phyloP scores from a whole-genome alignment of 495 filamentous ascomycete species.

The Recurvomyces mirabilis region DNA sequence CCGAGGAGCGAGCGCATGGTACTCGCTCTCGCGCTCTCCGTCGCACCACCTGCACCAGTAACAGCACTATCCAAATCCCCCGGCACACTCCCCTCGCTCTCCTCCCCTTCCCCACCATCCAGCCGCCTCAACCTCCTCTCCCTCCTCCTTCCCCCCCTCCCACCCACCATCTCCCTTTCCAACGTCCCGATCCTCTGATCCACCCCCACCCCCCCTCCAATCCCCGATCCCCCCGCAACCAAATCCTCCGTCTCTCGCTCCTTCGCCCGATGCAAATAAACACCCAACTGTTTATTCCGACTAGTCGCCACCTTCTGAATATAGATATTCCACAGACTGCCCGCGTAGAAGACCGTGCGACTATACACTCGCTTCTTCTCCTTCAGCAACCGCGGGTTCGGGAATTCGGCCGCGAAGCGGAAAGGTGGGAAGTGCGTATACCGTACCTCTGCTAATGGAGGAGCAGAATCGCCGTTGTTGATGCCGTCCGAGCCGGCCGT shows the following conservation, averaged over 20 bases:
- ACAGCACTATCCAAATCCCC: slow-evolving; percentile 32
- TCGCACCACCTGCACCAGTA: not conserved
- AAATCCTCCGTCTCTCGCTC: slow-evolving; percentile 42
- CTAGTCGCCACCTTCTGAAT: slow-evolving; percentile 47
- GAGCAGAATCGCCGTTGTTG: slow-evolving; percentile 23
- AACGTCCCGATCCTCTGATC: slow-evolving; percentile 40
- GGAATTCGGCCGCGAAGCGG: slow-evolving; percentile 49
- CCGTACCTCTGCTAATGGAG: slow-evolving; percentile 31
- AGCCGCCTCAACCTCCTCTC: slow-evolving; percentile 16
- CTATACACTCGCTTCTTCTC: slow-evolving; percentile 52
- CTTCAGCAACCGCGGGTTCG: slow-evolving; percentile 42
- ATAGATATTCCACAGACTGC: slow-evolving; percentile 51
- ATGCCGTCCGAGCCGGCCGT: not conserved
- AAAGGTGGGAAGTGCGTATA: slow-evolving; percentile 50
- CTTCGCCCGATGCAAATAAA: slow-evolving; percentile 51
- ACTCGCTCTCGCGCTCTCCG: not conserved
- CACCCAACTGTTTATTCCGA: slow-evolving; percentile 46
- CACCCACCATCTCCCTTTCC: slow-evolving; percentile 38
- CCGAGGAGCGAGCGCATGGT: slow-evolving; percentile 16
- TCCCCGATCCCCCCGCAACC: slow-evolving; percentile 19
- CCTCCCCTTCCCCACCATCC: slow-evolving; percentile 12
- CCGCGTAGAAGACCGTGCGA: slow-evolving; percentile 52
- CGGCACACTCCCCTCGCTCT: slow-evolving; percentile 32
- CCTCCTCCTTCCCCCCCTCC: slow-evolving; percentile 28
- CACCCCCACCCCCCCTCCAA: slow-evolving; percentile 32